A percentile compares a stretch with the other conserved stretches of the same genome.
Evolutionary conservation across 2,329 filamentous ascomycete species (phyloP).

Genomic region (Pezicula neosporulosa): DNA sequence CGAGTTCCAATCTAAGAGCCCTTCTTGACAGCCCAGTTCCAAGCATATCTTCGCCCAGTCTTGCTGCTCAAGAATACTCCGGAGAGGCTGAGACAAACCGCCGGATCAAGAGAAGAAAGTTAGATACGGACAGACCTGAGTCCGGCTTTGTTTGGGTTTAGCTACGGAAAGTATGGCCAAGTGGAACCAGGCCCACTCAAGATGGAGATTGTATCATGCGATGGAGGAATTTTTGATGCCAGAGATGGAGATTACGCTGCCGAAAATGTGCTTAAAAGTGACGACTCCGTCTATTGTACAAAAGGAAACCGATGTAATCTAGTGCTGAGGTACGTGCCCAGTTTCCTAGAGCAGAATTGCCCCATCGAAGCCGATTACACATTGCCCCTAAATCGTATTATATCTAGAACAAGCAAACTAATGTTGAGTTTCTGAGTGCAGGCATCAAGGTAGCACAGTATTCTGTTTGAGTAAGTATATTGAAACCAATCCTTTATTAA

Average conservation of each 20-base stretch:
- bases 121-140: conserved; percentile 58
- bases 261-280: conserved; percentile 80
- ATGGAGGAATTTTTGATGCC: conserved; percentile 70
- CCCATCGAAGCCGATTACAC: too few species aligned
- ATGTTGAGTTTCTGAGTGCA: too few species aligned
- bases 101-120: conserved; percentile 64
- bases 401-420: too few species aligned
- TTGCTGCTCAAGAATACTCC: conserved; percentile 16
- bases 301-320: conserved; percentile 86
- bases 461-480: conserved; percentile 60
- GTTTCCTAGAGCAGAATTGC: too few species aligned
- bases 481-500: too few species aligned
- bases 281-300: conserved; percentile 85
- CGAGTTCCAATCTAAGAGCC: conserved; percentile 21
- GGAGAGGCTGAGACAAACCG: conserved; percentile 43
- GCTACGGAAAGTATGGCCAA: conserved; percentile 84
- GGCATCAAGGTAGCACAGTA: conserved; percentile 74
- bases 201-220: conserved; percentile 88
- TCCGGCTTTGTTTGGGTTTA: conserved; percentile 53
- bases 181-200: conserved; percentile 76
- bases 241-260: conserved; percentile 56
- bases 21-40: conserved; percentile 23
- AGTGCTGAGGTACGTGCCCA: conserved; percentile 48
- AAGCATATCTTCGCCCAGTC: conserved; percentile 14
- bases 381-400: too few species aligned